Percentiles rank a stretch among this genome's conserved stretches.
These are phyloP conservation scores for Athelia sp. DNA, from an alignment of 1,284 basidiomycete species.

Conservation along the genomic window DNA sequence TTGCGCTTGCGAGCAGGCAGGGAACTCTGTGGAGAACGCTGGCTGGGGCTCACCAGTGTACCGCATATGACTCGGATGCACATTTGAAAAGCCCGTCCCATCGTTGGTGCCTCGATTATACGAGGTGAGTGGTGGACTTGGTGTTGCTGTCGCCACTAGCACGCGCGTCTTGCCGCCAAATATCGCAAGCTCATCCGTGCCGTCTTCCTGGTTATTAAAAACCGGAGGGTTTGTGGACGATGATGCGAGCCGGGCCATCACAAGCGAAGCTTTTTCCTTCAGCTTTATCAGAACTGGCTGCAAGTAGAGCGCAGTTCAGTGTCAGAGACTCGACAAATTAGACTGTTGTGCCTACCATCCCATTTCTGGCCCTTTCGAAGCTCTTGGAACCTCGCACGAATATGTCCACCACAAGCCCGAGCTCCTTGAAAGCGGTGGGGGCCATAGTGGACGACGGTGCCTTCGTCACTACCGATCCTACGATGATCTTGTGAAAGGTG, in stretches of 20 bases:
- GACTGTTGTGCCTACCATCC: conserved; percentile 31
- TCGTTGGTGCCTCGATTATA: no score
- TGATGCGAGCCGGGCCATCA: conserved; percentile 29
- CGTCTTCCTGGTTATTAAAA: conserved; percentile 34
- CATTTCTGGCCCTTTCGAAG: conserved; percentile 45
- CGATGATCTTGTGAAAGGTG: conserved; percentile 39
- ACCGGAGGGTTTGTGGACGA: conserved; percentile 11
- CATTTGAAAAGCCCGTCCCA: no score
- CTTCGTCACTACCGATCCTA: conserved; percentile 49
- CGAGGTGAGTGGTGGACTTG: no score
- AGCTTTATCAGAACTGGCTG: conserved; percentile 46
- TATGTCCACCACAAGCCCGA: conserved; percentile 49
- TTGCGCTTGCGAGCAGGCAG: no score
- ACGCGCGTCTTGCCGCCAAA: conserved; percentile 59
- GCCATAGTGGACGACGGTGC: conserved; percentile 56
- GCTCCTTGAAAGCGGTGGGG: conserved; percentile 48
- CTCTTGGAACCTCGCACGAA: conserved; percentile 43
- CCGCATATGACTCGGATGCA: no score
- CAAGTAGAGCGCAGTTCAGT: neutral
- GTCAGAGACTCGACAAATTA: neutral
- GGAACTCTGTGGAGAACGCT: no score
- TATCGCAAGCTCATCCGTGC: conserved; percentile 56
- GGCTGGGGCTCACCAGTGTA: no score
- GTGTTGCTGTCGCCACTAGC: no score
- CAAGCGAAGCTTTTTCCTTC: conserved; percentile 44